Percentiles rank a stretch among this genome's conserved stretches.
These are phyloP conservation scores for Rhizoctonia solani DNA, from an alignment of 1,284 basidiomycete genomes.

Conservation along the genomic window DNA sequence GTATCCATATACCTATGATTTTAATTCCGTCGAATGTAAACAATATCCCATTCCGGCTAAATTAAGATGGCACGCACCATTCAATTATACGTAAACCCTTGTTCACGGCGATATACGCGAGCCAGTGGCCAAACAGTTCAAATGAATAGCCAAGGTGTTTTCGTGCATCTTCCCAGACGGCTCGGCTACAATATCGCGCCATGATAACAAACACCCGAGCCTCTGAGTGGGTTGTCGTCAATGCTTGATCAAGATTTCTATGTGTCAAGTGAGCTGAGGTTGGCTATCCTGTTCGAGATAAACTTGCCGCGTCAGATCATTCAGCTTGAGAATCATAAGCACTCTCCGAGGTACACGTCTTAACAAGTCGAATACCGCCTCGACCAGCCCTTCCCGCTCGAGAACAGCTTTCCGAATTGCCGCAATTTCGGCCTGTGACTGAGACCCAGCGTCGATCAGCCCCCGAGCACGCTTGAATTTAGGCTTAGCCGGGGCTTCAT, in stretches of 20 bases:
- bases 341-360: slow-evolving; percentile 80
- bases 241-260: slow-evolving; percentile 70
- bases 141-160: slow-evolving; percentile 51
- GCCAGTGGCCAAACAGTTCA: slow-evolving; percentile 34
- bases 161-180: slow-evolving; percentile 84
- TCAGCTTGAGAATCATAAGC: slow-evolving; percentile 86
- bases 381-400: slow-evolving; percentile 76
- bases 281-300: not conserved
- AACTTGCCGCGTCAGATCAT: slow-evolving; percentile 73
- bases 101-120: slow-evolving; percentile 62
- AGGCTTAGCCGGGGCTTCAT: slow-evolving; percentile 46
- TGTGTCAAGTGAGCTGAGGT: not conserved
- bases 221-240: slow-evolving; percentile 64
- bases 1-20: slow-evolving; percentile 61
- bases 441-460: slow-evolving; percentile 72
- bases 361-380: slow-evolving; percentile 83
- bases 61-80: slow-evolving; percentile 35
- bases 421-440: slow-evolving; percentile 73
- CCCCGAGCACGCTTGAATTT: slow-evolving; percentile 63
- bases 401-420: slow-evolving; percentile 80
- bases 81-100: slow-evolving; percentile 45
- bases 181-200: slow-evolving; percentile 84
- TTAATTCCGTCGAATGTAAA: slow-evolving; percentile 51
- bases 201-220: slow-evolving; percentile 89
- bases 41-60: slow-evolving; percentile 15